Evolutionary conservation across 2,329 filamentous ascomycete species (phyloP).

Genomic region (Verticillium nonalfalfae): DNA sequence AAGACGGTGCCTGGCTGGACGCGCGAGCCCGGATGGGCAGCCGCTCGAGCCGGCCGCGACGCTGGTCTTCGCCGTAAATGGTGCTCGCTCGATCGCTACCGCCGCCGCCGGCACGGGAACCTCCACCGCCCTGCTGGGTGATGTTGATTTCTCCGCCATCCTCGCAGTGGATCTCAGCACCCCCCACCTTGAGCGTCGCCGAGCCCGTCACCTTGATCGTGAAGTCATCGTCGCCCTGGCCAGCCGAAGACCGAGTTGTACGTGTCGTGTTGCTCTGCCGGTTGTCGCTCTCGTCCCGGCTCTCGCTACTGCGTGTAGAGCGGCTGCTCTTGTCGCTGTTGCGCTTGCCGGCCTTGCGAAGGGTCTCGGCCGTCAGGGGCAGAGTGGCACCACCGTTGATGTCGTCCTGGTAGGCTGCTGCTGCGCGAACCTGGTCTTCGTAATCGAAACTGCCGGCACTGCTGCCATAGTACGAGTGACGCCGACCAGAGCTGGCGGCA

Average conservation of each 20-base stretch:
- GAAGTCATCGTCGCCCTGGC: slow-evolving; percentile 49
- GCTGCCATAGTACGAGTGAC: slow-evolving; percentile 33
- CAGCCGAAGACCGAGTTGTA: slow-evolving; percentile 44
- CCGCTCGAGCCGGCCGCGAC: slow-evolving; percentile 34
- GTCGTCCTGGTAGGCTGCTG: slow-evolving; percentile 46
- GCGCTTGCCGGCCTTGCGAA: slow-evolving; percentile 42
- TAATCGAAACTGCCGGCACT: slow-evolving; percentile 29
- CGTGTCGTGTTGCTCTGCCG: slow-evolving; percentile 55
- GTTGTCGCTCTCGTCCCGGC: slow-evolving; percentile 59
- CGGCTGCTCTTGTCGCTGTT: slow-evolving; percentile 44
- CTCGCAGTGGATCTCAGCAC: slow-evolving; percentile 51
- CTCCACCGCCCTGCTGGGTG: slow-evolving; percentile 26
- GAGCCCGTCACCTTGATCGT: slow-evolving; percentile 54
- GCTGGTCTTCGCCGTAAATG: slow-evolving; percentile 40
- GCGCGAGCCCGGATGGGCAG: slow-evolving; percentile 38
- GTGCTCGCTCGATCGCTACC: slow-evolving; percentile 47
- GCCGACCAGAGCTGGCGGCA: slow-evolving; percentile 24
- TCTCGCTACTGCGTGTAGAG: slow-evolving; percentile 52
- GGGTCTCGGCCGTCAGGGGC: slow-evolving; percentile 48
- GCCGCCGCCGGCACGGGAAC: slow-evolving; percentile 23
- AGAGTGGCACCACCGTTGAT: slow-evolving; percentile 36
- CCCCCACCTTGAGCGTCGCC: slow-evolving; percentile 49
- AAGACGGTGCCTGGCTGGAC: slow-evolving; percentile 44
- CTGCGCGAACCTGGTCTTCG: slow-evolving; percentile 36
- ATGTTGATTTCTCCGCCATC: slow-evolving; percentile 57